Evolutionary conservation across 2,329 filamentous ascomycete species (phyloP), one percentile per base, ranked within the genome.

Genomic region (Rutstroemia sp.): DNA sequence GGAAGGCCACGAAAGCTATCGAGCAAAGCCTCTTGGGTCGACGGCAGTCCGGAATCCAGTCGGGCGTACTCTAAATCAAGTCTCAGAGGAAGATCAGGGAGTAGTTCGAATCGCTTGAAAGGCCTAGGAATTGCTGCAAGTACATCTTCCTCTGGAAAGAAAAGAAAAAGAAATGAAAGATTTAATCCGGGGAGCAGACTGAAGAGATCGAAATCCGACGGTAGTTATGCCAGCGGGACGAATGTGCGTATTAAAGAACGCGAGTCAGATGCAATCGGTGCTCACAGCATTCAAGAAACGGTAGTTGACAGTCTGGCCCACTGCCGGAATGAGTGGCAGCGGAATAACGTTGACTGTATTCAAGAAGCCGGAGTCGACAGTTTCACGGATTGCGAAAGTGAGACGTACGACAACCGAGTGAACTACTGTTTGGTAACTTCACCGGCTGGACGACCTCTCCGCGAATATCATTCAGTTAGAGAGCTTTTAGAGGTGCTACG

Each of bases 401-500:
- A 59, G 51, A 57, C 51, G 19, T 69, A 64, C 45, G 59, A 67
- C 12, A 71, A 70, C 54, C 63, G 64, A 27, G 62, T 69, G 23
- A 54, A 68, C 47, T 57, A 61, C 42, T 71, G 64, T 58, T 60
- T 71, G 16, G 65, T 68, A 21, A 64, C 68, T 53, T 69, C 63
- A 21, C 69, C 64, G 16, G 63, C 65, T 57, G 67, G 69, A n/a
- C 60, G 63, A n/a, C 58, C 62, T 25, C 61, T 72, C 27, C 38
- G 62, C 36, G 47, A 61, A 17, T 74, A 69, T 48, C 5, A 19
- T 2, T 63, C 64, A 2, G 56, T 66, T 8, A 39, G 14, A 39
- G 70, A 75, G 57, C 60, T 76, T 9, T 63, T 76, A 1, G 58
- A 65, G 46, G 66, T 64, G 1, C 57, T 70, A 17, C 65, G 66